Percentiles rank a stretch among this genome's conserved stretches.
These are phyloP conservation scores for Ceriops zippeliana DNA, from an alignment of 345 rosid species.

Conservation along the genomic window DNA sequence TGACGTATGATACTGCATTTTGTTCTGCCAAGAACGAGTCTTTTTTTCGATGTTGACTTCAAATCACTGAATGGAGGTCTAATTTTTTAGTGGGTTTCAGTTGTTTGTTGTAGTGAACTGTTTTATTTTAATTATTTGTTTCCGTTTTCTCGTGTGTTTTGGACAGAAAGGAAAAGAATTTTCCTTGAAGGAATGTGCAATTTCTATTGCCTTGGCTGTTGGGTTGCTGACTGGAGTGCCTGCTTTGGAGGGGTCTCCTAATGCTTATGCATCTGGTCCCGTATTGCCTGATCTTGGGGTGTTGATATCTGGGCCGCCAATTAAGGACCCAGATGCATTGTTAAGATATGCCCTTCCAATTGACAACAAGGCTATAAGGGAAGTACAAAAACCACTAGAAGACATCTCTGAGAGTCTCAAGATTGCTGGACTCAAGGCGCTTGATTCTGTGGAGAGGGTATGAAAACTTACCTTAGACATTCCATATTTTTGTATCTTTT, in stretches of 20 bases:
- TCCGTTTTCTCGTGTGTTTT: conserved; percentile 7
- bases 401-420: conserved; percentile 92
- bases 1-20: not conserved
- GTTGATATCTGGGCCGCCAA: conserved; percentile 93
- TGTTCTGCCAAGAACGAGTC: not conserved
- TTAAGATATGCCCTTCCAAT: conserved; percentile 89
- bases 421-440: conserved; percentile 79
- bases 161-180: conserved; percentile 48
- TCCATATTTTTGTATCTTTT: not conserved
- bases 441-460: conserved; percentile 93
- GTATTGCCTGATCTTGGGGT: conserved; percentile 70
- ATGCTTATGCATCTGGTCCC: conserved; percentile 50
- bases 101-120: not conserved
- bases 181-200: conserved; percentile 71
- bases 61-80: not conserved
- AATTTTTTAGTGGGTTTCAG: not conserved
- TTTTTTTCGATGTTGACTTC: not conserved
- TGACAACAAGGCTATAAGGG: conserved; percentile 80
- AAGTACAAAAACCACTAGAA: conserved; percentile 94
- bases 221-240: conserved; percentile 63
- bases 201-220: conserved; percentile 68
- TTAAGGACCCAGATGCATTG: conserved; percentile 84
- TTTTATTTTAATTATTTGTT: not conserved
- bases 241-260: conserved; percentile 36
- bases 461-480: conserved; percentile 1